These are phyloP conservation scores for Parastagonospora avenae DNA, from an alignment of 2,329 filamentous ascomycete genomes.

Conservation along the genomic window DNA sequence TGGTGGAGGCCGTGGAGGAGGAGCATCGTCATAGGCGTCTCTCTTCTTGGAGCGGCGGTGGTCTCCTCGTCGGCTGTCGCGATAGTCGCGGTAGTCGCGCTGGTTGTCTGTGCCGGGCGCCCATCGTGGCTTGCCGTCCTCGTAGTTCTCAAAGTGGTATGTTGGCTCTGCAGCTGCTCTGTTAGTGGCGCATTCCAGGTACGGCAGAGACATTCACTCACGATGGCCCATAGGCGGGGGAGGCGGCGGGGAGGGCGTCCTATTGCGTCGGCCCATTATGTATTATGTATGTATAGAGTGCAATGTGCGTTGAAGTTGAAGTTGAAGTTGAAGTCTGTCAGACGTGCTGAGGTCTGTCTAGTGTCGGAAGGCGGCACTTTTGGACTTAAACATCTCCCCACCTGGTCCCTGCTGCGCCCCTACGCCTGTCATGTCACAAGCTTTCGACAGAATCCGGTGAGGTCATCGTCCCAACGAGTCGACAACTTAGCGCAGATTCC, in stretches of 20 bases:
- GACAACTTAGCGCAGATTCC: slow-evolving; percentile 9
- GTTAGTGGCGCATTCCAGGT: not conserved
- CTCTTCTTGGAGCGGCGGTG: slow-evolving; percentile 22
- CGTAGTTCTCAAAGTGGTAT: slow-evolving; percentile 35
- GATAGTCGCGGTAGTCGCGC: slow-evolving; percentile 26
- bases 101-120: slow-evolving; percentile 27
- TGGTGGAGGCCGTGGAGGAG: slow-evolving; percentile 20
- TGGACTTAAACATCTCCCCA: not conserved
- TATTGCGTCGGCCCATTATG: slow-evolving; percentile 27
- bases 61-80: slow-evolving; percentile 23
- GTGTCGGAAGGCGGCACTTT: not conserved
- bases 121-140: slow-evolving; percentile 35
- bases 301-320: not conserved
- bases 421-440: slow-evolving; percentile 5
- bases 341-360: not conserved
- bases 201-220: slow-evolving; percentile 1
- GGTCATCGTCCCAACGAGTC: slow-evolving; percentile 20
- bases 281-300: not conserved
- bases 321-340: not conserved
- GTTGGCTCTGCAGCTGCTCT: slow-evolving; percentile 22
- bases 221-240: slow-evolving; percentile 23
- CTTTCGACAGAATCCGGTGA: slow-evolving; percentile 7
- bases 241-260: slow-evolving; percentile 20
- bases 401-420: not conserved
- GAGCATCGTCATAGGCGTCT: slow-evolving; percentile 19